phyloP scores from a whole-genome alignment of 2,329 filamentous ascomycete genomes.

The Cordyceps sp. region DNA sequence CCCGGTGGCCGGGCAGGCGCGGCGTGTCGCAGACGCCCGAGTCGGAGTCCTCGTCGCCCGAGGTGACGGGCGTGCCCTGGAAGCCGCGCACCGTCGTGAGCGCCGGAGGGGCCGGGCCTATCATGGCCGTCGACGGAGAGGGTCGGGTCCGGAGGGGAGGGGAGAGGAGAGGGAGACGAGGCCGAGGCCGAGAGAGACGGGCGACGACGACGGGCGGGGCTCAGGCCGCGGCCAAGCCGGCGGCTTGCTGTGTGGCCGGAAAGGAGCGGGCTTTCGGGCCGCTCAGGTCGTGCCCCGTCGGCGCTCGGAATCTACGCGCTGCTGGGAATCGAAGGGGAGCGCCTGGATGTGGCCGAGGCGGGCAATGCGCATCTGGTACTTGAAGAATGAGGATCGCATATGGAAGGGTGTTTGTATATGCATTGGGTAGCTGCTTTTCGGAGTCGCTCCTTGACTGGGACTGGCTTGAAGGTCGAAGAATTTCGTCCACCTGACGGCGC shows the following conservation, averaged over 20 bases:
- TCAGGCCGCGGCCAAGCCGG: neutral
- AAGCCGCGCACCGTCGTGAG: constrained; percentile 41
- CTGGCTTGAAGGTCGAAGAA: no score
- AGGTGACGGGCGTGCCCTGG: constrained; percentile 32
- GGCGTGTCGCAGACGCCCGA: constrained; percentile 21
- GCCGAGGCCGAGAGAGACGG: neutral
- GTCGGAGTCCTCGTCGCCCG: constrained; percentile 43
- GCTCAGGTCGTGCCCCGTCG: constrained; percentile 35
- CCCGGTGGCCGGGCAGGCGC: constrained; percentile 19
- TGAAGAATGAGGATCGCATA: constrained; percentile 30
- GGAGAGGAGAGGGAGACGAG: neutral
- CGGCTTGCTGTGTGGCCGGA: no score
- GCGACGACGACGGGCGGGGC: neutral
- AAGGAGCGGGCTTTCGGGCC: constrained; percentile 1
- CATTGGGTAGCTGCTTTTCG: constrained; percentile 25
- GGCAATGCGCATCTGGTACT: constrained; percentile 40
- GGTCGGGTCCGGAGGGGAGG: no score
- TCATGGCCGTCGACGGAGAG: constrained; percentile 16
- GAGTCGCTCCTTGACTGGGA: no score
- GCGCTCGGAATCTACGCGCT: constrained; percentile 41
- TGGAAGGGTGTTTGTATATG: constrained; percentile 32
- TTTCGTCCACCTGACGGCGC: no score
- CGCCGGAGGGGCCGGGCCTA: constrained; percentile 29
- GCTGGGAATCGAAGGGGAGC: constrained; percentile 29
- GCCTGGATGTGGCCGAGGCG: constrained; percentile 29